phyloP scores from a whole-genome alignment of 176 grass and related monocot species.

The Lolium rigidum region DNA sequence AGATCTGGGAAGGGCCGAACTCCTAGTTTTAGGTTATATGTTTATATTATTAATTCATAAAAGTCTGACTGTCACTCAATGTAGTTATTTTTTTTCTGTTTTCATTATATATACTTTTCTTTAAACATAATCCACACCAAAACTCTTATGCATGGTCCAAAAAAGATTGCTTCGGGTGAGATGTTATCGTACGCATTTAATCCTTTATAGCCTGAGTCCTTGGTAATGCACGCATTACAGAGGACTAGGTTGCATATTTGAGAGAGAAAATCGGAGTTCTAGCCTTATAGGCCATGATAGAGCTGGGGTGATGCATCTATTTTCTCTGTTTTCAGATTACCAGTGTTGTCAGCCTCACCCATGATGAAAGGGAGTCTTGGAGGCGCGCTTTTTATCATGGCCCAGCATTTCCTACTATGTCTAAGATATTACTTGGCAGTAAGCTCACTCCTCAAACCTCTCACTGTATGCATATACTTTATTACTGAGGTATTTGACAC shows the following conservation, averaged over 20 bases:
- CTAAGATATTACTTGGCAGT: slow-evolving; percentile 80
- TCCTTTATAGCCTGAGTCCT: not conserved
- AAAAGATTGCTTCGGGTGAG: not conserved
- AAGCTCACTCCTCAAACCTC: slow-evolving; percentile 40
- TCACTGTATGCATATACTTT: not conserved
- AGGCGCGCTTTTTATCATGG: slow-evolving; percentile 70
- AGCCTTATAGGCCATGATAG: not conserved
- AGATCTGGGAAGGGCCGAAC: not conserved
- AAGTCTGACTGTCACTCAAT: not conserved
- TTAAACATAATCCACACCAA: not conserved
- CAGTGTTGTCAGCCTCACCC: slow-evolving; percentile 40
- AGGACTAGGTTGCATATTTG: slow-evolving; percentile 25
- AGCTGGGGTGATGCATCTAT: slow-evolving; percentile 23
- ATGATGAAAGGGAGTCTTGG: slow-evolving; percentile 67
- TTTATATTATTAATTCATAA: not conserved
- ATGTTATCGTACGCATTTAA: not conserved
- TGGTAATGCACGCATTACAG: slow-evolving; percentile 11
- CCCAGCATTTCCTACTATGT: slow-evolving; percentile 80
- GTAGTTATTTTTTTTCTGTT: not conserved
- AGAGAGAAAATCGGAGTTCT: slow-evolving; percentile 33
- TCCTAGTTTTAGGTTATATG: not conserved
- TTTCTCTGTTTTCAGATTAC: slow-evolving; percentile 60
- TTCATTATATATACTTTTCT: not conserved
- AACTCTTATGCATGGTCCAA: not conserved
- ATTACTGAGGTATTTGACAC: not conserved